Conservation (phyloP, 306 rosid genomes). For the Mimosa pudica region DNA sequence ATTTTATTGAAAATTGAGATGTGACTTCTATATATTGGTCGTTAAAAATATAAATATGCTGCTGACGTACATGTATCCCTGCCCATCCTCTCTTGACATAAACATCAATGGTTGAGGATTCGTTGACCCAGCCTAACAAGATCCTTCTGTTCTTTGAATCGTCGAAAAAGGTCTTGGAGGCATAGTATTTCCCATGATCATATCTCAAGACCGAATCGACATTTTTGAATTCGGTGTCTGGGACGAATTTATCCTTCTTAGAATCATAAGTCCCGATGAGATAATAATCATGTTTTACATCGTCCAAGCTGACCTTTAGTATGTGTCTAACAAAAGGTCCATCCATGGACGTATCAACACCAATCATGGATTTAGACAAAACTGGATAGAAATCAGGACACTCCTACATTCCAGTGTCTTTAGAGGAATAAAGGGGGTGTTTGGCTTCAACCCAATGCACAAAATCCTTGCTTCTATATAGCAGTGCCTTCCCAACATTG, state of each 20-base stretch:
- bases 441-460: slow-evolving; percentile 55
- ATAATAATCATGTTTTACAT: slow-evolving; percentile 63
- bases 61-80: slow-evolving; percentile 66
- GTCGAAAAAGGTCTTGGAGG: slow-evolving; percentile 84
- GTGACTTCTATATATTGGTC: no score
- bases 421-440: slow-evolving; percentile 58
- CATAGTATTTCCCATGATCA: slow-evolving; percentile 85
- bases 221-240: slow-evolving; percentile 45
- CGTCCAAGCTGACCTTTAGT: slow-evolving; percentile 68
- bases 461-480: slow-evolving; percentile 69
- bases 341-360: slow-evolving; percentile 47
- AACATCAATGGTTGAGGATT: slow-evolving; percentile 58
- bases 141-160: slow-evolving; percentile 55
- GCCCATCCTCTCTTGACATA: slow-evolving; percentile 83
- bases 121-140: slow-evolving; percentile 82
- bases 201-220: slow-evolving; percentile 50
- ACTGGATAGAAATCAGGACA: slow-evolving; percentile 83
- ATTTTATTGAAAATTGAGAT: no score
- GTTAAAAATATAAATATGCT: background rate
- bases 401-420: slow-evolving; percentile 83
- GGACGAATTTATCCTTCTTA: slow-evolving; percentile 47
- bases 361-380: slow-evolving; percentile 4
- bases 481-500: slow-evolving; percentile 54
- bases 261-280: slow-evolving; percentile 59
- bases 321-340: slow-evolving; percentile 57